Evolutionary conservation across 2,329 filamentous ascomycete species (phyloP).

Genomic region (Aureobasidium uvarum): DNA sequence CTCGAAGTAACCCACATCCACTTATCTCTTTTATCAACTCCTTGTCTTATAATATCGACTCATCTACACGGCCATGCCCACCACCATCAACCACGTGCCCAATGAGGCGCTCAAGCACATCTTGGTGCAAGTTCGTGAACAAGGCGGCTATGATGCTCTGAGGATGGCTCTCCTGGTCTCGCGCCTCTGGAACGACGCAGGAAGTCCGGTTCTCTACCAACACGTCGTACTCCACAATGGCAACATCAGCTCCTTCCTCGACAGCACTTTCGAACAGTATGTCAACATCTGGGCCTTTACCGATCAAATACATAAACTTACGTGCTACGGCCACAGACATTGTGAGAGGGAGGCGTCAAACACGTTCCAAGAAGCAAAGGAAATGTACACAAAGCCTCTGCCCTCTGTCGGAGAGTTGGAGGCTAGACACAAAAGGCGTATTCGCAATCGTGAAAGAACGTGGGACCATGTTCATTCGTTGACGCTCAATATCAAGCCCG

Average conservation of each 20-base stretch:
- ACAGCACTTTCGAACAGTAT: neutral
- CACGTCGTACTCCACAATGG: constrained; percentile 7
- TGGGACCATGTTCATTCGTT: constrained; percentile 7
- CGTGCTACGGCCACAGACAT: neutral
- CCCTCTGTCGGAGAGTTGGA: neutral
- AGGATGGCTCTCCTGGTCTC: neutral
- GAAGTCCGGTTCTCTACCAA: constrained; percentile 6
- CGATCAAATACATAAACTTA: neutral
- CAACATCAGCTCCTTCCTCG: constrained; percentile 3
- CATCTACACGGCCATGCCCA: neutral
- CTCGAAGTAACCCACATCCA: neutral
- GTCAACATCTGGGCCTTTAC: neutral
- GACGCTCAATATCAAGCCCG: constrained; percentile 1
- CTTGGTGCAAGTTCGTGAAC: constrained; percentile 15
- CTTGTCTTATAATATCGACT: neutral
- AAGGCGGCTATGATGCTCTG: neutral
- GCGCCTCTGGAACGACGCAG: constrained; percentile 15
- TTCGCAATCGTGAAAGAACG: neutral
- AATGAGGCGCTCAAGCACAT: constrained; percentile 8
- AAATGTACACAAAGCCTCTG: neutral
- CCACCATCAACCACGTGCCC: constrained; percentile 5
- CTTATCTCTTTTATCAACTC: neutral
- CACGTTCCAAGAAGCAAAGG: constrained; percentile 3
- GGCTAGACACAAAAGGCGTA: neutral
- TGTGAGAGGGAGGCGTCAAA: neutral